Conservation (phyloP, 805 yeast species). For the Sugiyamaella valdiviana region DNA sequence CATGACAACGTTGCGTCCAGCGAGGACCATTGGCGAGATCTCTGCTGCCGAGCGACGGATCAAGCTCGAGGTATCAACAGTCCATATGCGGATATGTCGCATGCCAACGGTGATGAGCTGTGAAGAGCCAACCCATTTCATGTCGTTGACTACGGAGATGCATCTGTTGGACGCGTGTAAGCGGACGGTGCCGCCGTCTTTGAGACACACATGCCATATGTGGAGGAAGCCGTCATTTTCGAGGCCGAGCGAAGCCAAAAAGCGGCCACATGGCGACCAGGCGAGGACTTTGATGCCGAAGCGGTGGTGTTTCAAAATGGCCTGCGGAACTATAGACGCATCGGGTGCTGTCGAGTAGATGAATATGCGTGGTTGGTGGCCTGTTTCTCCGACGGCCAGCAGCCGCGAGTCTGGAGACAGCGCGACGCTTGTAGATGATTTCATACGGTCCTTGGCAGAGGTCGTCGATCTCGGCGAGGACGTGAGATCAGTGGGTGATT, state of each 20-base stretch:
- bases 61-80: constrained; percentile 24
- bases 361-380: constrained; percentile 60
- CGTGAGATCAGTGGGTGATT: not conserved
- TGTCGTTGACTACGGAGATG: constrained; percentile 49
- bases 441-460: constrained; percentile 35
- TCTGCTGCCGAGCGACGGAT: constrained; percentile 16
- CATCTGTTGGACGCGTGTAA: constrained; percentile 55
- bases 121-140: constrained; percentile 49
- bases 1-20: constrained; percentile 55
- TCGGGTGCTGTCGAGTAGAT: constrained; percentile 50
- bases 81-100: constrained; percentile 60
- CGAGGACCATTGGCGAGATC: constrained; percentile 30
- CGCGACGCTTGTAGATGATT: constrained; percentile 52
- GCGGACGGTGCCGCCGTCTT: constrained; percentile 27
- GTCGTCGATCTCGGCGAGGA: not conserved
- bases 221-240: constrained; percentile 62
- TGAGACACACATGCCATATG: constrained; percentile 46
- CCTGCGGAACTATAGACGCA: constrained; percentile 45
- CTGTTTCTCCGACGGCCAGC: constrained; percentile 66
- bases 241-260: constrained; percentile 57
- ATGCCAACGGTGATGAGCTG: constrained; percentile 52
- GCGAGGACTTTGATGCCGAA: constrained; percentile 53
- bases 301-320: constrained; percentile 53
- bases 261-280: constrained; percentile 54
- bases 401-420: constrained; percentile 48